Conservation (phyloP, 2,329 filamentous ascomycete species). For the Stenocarpella maydis region DNA sequence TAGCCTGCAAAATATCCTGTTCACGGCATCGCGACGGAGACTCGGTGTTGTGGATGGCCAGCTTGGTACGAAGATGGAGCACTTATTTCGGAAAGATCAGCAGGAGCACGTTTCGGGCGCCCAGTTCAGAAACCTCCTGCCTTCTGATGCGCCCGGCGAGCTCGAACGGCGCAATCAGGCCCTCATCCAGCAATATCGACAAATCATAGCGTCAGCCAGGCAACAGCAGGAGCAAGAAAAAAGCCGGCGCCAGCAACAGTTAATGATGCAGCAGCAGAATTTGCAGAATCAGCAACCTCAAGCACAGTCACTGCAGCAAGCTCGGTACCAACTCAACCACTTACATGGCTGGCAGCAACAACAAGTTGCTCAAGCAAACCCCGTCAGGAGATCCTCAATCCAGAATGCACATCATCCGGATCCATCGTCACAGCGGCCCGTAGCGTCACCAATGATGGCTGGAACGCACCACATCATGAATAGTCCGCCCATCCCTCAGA, state of each 20-base stretch:
- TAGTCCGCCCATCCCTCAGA: not conserved
- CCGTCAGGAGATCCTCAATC: not conserved
- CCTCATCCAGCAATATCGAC: conserved; percentile 36
- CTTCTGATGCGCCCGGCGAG: conserved; percentile 10
- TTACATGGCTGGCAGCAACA: conserved; percentile 28
- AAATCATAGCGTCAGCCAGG: conserved; percentile 3
- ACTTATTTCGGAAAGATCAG: conserved; percentile 40
- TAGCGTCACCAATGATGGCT: not conserved
- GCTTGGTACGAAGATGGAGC: conserved; percentile 37
- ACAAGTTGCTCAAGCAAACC: not conserved
- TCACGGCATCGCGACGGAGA: conserved; percentile 41
- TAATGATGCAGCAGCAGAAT: not conserved
- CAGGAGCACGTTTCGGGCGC: conserved; percentile 30
- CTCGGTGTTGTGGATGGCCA: conserved; percentile 39
- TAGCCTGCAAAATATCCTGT: conserved; percentile 43
- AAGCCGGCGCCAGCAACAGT: conserved; percentile 5
- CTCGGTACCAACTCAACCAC: not conserved
- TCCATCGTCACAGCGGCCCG: conserved; percentile 4
- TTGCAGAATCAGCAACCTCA: conserved; percentile 34
- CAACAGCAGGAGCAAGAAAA: not conserved
- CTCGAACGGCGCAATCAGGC: conserved; percentile 35
- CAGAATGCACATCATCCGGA: not conserved
- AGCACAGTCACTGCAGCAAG: conserved; percentile 21
- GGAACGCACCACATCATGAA: not conserved
- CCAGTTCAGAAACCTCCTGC: not conserved